phyloP scores from a whole-genome alignment of 2,329 filamentous ascomycete genomes.

The Fusarium torulosum region DNA sequence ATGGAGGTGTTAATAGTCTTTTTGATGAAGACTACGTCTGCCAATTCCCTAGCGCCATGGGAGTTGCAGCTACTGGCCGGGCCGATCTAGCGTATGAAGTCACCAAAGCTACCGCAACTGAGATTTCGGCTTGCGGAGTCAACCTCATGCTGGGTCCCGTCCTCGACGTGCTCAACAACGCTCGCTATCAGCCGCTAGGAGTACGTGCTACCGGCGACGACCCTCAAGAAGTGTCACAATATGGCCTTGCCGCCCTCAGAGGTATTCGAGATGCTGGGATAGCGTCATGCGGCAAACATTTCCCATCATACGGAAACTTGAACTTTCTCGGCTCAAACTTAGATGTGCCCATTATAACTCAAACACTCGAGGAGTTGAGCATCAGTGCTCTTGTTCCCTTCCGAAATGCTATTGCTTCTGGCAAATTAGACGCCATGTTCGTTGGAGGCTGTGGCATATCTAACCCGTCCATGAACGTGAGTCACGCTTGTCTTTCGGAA shows the following conservation, averaged over 20 bases:
- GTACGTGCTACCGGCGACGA: slow-evolving; percentile 93
- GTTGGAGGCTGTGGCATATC: slow-evolving; percentile 94
- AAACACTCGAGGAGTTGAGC: slow-evolving; percentile 91
- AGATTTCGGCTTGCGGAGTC: slow-evolving; percentile 91
- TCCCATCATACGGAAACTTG: slow-evolving; percentile 94
- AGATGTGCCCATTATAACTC: slow-evolving; percentile 95
- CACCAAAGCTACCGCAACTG: slow-evolving; percentile 91
- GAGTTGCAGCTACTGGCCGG: slow-evolving; percentile 90
- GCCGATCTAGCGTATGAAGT: slow-evolving; percentile 88
- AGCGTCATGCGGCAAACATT: slow-evolving; percentile 93
- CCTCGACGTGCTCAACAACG: slow-evolving; percentile 93
- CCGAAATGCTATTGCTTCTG: slow-evolving; percentile 86
- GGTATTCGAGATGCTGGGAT: slow-evolving; percentile 93
- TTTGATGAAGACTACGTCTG: slow-evolving; percentile 96
- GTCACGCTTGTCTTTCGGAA: slow-evolving; percentile 93
- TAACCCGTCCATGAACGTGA: slow-evolving; percentile 91
- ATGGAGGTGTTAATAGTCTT: slow-evolving; percentile 96
- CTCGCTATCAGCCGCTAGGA: slow-evolving; percentile 88
- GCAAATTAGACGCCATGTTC: slow-evolving; percentile 90
- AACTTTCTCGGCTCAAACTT: slow-evolving; percentile 92
- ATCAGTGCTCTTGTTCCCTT: slow-evolving; percentile 94
- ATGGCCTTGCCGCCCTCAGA: slow-evolving; percentile 89
- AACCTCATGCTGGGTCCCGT: slow-evolving; percentile 96
- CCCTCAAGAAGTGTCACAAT: slow-evolving; percentile 93
- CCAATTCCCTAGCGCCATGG: slow-evolving; percentile 98